Evolutionary conservation across 2,329 filamentous ascomycete genomes (phyloP).

Genomic region (Simplicillium aogashimaense): DNA sequence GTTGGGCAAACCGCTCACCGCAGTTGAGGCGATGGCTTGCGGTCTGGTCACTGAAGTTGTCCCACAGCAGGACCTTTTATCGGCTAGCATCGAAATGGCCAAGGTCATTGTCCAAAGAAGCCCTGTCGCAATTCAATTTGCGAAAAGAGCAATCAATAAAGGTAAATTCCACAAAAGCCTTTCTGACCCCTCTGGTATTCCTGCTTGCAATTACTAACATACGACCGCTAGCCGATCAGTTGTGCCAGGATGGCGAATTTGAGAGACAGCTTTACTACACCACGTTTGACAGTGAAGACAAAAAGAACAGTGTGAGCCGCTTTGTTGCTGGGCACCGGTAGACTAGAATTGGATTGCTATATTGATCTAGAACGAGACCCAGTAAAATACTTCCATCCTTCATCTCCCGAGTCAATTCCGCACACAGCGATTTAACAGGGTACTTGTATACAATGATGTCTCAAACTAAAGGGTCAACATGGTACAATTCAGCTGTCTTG

Average conservation of each 20-base stretch:
- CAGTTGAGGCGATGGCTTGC: constrained; percentile 1
- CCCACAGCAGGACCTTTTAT: constrained; percentile 2
- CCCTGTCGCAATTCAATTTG: neutral
- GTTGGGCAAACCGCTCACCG: constrained; percentile 5
- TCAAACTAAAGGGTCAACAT: too few species aligned
- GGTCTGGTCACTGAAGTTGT: constrained; percentile 5
- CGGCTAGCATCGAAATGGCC: neutral
- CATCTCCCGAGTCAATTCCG: too few species aligned
- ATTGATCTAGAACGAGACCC: too few species aligned
- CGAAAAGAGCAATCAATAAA: neutral
- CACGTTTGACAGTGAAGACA: constrained; percentile 15
- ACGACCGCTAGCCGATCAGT: constrained; percentile 11
- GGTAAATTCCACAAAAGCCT: neutral
- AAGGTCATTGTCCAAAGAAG: neutral
- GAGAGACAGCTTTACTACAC: constrained; percentile 24
- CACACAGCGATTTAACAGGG: too few species aligned
- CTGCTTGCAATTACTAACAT: neutral
- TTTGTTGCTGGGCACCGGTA: too few species aligned
- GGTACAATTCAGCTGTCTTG: too few species aligned
- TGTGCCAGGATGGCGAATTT: constrained; percentile 19
- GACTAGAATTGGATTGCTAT: too few species aligned
- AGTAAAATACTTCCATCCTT: too few species aligned
- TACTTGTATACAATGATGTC: too few species aligned
- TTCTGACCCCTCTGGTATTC: constrained; percentile 1
- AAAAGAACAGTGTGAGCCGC: too few species aligned